Conservation (phyloP, 352 stramenopile genomes). For the Phytopythium chamaehyphon region DNA sequence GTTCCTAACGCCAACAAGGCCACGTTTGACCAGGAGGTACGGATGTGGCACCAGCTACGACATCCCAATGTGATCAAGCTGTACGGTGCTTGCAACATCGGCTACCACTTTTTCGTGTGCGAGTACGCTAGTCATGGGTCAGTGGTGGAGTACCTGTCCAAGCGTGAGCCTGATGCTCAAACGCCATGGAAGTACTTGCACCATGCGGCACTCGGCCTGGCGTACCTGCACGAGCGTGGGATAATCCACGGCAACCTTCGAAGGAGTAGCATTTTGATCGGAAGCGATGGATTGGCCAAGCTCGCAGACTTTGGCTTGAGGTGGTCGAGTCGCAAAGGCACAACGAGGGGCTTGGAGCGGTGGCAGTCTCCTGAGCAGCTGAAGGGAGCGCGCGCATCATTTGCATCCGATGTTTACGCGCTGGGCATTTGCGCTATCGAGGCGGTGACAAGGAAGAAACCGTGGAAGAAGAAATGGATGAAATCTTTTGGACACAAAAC, state of each 20-base stretch:
- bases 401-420: conserved; percentile 8
- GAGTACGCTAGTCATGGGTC: conserved; percentile 7
- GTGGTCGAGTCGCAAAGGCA: not conserved
- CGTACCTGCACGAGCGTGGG: conserved; percentile 8
- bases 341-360: not conserved
- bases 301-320: conserved; percentile 7
- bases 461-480: too few relatives aligned
- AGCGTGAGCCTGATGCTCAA: not conserved
- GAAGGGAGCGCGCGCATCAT: not conserved
- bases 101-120: conserved; percentile 6
- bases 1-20: not conserved
- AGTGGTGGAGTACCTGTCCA: conserved; percentile 1
- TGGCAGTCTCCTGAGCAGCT: conserved; percentile 1
- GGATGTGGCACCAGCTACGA: conserved; percentile 10
- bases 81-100: conserved; percentile 5
- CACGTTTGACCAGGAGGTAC: conserved; percentile 10
- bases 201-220: conserved; percentile 7
- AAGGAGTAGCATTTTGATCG: conserved; percentile 9
- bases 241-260: conserved; percentile 10
- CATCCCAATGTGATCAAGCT: conserved; percentile 10
- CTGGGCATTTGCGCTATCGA: conserved; percentile 10
- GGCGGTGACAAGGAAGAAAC: not conserved
- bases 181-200: conserved; percentile 8
- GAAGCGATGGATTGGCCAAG: conserved; percentile 1
- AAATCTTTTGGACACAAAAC: too few relatives aligned